Evolutionary conservation across 495 filamentous ascomycete species (phyloP).

Genomic region (Aspergillus bertholletiae): DNA sequence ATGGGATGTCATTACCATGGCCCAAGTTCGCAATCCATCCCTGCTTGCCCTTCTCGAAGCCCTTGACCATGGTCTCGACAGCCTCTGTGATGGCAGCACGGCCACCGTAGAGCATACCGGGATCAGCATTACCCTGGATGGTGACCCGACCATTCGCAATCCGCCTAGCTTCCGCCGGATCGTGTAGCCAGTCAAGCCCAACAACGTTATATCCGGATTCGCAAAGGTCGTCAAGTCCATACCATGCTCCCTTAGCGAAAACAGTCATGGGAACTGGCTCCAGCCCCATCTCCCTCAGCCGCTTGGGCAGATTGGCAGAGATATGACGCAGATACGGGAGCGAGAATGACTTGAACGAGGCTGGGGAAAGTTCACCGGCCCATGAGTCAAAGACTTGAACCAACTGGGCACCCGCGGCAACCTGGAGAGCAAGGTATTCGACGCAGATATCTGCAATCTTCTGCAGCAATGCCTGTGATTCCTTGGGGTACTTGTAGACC

Average conservation of each 20-base stretch:
- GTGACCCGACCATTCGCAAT: slow-evolving; percentile 73
- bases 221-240: slow-evolving; percentile 83
- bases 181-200: slow-evolving; percentile 92
- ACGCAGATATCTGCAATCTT: slow-evolving; percentile 92
- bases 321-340: slow-evolving; percentile 86
- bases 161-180: slow-evolving; percentile 76
- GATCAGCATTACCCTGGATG: slow-evolving; percentile 93
- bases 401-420: slow-evolving; percentile 85
- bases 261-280: slow-evolving; percentile 95
- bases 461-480: slow-evolving; percentile 73
- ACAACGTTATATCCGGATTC: slow-evolving; percentile 88
- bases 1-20: slow-evolving; percentile 59
- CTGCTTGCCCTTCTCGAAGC: slow-evolving; percentile 83
- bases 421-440: slow-evolving; percentile 88
- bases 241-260: slow-evolving; percentile 99
- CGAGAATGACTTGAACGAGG: slow-evolving; percentile 76
- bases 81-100: slow-evolving; percentile 71
- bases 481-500: slow-evolving; percentile 85
- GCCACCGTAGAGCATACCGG: slow-evolving; percentile 86
- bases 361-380: slow-evolving; percentile 88
- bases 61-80: slow-evolving; percentile 79
- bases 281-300: slow-evolving; percentile 66
- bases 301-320: slow-evolving; percentile 66
- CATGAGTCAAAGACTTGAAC: slow-evolving; percentile 99
- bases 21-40: slow-evolving; percentile 87